Percentiles rank a stretch among this genome's conserved stretches.
phyloP scores from a whole-genome alignment of 2,329 filamentous ascomycete genomes.

The Anthostomella pinea region DNA sequence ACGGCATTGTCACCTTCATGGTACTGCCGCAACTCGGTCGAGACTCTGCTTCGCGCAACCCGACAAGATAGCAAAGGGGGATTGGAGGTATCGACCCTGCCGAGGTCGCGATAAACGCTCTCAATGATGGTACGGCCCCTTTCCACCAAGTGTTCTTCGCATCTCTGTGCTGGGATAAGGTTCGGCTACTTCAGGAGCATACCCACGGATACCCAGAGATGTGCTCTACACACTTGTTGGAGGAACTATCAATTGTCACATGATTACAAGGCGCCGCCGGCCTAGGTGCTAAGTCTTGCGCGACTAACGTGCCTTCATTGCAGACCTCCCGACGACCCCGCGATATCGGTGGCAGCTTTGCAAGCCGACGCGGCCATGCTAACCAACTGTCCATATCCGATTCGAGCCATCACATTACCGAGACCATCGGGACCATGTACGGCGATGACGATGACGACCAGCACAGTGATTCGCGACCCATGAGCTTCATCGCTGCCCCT shows the following conservation, averaged over 20 bases:
- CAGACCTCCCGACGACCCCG: constrained; percentile 59
- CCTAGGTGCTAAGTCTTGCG: too few species aligned
- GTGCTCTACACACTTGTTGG: too few species aligned
- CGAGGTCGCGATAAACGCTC: constrained; percentile 26
- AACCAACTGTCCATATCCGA: constrained; percentile 72
- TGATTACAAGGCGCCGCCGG: too few species aligned
- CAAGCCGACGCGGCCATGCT: constrained; percentile 56
- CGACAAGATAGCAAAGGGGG: constrained; percentile 24
- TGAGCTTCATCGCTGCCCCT: constrained; percentile 69
- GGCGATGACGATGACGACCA: constrained; percentile 65
- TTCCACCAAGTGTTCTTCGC: constrained; percentile 3
- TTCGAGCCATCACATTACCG: constrained; percentile 89
- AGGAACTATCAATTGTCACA: too few species aligned
- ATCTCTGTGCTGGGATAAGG: too few species aligned
- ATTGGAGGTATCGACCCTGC: constrained; percentile 25
- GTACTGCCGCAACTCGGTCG: constrained; percentile 24
- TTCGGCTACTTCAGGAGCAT: too few species aligned
- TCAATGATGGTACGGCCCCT: constrained; percentile 30
- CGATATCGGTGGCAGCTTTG: constrained; percentile 56
- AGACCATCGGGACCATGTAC: constrained; percentile 89
- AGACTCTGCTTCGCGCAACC: constrained; percentile 27
- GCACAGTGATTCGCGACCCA: constrained; percentile 54
- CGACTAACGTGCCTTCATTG: constrained; percentile 16
- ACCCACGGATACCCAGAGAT: too few species aligned
- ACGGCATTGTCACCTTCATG: constrained; percentile 23